phyloP scores from a whole-genome alignment of 2,329 filamentous ascomycete species.

The Fusarium cicatricum region DNA sequence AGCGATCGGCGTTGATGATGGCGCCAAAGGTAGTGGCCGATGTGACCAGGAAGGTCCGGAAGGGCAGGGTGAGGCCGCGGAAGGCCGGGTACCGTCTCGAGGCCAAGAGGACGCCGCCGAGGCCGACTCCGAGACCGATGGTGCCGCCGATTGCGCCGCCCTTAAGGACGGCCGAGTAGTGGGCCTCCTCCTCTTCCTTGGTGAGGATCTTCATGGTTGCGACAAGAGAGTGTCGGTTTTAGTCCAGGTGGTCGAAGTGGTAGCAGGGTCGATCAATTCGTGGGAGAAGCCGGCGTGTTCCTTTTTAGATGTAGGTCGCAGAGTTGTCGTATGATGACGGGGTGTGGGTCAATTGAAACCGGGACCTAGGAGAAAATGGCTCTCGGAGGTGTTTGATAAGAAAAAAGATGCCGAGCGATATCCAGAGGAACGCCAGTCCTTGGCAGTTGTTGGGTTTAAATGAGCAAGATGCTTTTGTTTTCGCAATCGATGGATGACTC shows the following conservation, averaged over 20 bases:
- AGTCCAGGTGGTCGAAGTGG: too few species aligned
- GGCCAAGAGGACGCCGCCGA: slow-evolving; percentile 72
- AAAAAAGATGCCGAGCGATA: neutral
- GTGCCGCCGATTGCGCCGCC: slow-evolving; percentile 79
- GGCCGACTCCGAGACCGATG: slow-evolving; percentile 72
- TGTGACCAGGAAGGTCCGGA: slow-evolving; percentile 89
- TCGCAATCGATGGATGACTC: slow-evolving; percentile 5
- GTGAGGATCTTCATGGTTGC: slow-evolving; percentile 90
- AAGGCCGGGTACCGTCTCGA: slow-evolving; percentile 78
- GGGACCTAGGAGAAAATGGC: slow-evolving; percentile 7
- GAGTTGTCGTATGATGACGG: slow-evolving; percentile 31
- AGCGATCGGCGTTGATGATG: slow-evolving; percentile 87
- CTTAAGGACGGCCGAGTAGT: slow-evolving; percentile 83
- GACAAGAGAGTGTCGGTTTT: neutral
- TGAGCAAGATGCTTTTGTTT: neutral
- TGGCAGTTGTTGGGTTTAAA: neutral
- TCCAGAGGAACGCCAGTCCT: neutral
- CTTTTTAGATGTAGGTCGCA: slow-evolving; percentile 8
- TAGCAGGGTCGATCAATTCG: neutral
- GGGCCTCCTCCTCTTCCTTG: slow-evolving; percentile 87
- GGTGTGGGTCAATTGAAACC: slow-evolving; percentile 29
- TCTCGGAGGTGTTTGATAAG: slow-evolving; percentile 3
- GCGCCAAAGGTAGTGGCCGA: slow-evolving; percentile 84
- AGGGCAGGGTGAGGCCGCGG: slow-evolving; percentile 83
- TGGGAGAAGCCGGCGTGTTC: neutral